phyloP scores from a whole-genome alignment of 164 flowering plant species.

The Macadamia integrifolia region DNA sequence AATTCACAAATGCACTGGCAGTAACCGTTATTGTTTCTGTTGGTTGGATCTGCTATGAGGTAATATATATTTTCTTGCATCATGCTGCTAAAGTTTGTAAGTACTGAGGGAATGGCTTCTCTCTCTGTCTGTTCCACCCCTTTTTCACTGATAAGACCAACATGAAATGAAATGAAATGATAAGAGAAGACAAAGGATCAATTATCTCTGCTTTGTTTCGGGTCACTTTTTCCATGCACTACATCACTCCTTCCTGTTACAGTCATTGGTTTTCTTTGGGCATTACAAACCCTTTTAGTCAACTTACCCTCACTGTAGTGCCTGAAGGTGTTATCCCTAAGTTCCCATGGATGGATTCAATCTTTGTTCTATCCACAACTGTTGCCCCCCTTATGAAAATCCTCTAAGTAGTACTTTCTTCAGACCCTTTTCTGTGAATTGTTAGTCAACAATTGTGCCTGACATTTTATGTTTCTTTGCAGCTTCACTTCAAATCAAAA shows the following conservation, averaged over 20 bases:
- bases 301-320: no score
- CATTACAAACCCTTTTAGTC: no score
- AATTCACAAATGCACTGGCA: conserved; percentile 93
- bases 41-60: conserved; percentile 97
- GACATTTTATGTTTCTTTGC: conserved; percentile 16
- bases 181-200: no score
- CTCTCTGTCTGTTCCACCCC: neutral
- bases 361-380: no score
- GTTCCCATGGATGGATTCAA: no score
- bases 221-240: no score
- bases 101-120: neutral
- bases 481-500: conserved; percentile 88
- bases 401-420: no score
- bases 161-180: neutral
- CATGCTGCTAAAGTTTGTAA: neutral
- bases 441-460: neutral
- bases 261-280: no score
- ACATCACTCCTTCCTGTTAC: no score
- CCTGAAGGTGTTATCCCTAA: no score
- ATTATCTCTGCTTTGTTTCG: neutral
- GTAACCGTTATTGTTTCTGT: conserved; percentile 89
- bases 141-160: neutral
- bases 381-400: no score
- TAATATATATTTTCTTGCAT: conserved; percentile 21
- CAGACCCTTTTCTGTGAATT: no score